Evolutionary conservation across 805 yeast genomes (phyloP).

Genomic region (Metschnikowia lachancei): DNA sequence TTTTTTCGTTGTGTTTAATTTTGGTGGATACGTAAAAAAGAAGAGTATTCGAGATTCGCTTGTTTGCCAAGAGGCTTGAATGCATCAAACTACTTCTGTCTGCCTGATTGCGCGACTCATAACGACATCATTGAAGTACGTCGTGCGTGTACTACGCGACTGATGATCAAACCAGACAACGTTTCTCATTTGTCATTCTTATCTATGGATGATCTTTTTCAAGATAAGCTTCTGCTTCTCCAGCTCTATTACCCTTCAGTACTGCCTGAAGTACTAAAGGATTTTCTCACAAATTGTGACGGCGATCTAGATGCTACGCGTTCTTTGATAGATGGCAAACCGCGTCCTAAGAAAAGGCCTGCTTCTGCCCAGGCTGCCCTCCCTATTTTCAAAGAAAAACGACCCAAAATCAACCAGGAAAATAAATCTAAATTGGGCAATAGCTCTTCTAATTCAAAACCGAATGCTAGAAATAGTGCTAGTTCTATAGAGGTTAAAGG

Average conservation of each 20-base stretch:
- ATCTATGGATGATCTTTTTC: conserved; percentile 16
- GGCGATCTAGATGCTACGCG: conserved; percentile 50
- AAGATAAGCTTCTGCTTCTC: conserved; percentile 36
- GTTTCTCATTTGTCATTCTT: not conserved
- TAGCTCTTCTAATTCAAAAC: not conserved
- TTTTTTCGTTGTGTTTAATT: not conserved
- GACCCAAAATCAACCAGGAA: not conserved
- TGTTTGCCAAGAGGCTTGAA: not conserved
- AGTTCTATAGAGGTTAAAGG: conserved; percentile 3
- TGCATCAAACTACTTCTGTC: not conserved
- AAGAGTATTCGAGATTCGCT: conserved; percentile 1
- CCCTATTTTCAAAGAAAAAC: conserved; percentile 1
- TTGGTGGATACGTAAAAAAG: not conserved
- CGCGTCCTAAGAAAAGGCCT: conserved; percentile 15
- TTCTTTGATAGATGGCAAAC: conserved; percentile 36
- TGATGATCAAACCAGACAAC: not conserved
- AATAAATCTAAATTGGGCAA: not conserved
- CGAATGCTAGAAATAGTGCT: not conserved
- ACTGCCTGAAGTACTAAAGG: conserved; percentile 43
- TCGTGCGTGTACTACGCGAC: not conserved
- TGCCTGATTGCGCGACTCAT: not conserved
- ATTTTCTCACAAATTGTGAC: conserved; percentile 50
- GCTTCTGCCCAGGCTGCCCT: conserved; percentile 17
- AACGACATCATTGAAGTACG: too few species aligned
- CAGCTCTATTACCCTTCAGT: conserved; percentile 42